Evolutionary conservation across 805 yeast species (phyloP).

Genomic region (Debaryomyces castellii): DNA sequence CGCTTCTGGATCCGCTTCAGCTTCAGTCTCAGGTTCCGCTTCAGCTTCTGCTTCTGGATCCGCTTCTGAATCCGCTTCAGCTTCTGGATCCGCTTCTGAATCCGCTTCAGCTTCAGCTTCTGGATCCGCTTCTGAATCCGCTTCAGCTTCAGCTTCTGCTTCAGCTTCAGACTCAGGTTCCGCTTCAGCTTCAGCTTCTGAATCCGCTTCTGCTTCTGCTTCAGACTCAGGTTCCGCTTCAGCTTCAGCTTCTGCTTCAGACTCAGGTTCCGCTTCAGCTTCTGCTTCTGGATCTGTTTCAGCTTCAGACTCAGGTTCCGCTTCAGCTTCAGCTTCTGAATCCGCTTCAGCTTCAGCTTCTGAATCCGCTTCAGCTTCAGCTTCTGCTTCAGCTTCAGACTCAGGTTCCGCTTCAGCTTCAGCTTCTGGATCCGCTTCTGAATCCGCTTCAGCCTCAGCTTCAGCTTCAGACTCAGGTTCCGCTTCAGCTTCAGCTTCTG

Average conservation of each 20-base stretch:
- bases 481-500: no score
- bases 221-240: slow-evolving; percentile 5
- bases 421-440: not conserved
- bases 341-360: slow-evolving; percentile 17
- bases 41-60: slow-evolving; percentile 11
- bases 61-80: no score
- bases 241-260: not conserved
- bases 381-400: no score
- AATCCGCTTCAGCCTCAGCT: not conserved
- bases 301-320: slow-evolving; percentile 9
- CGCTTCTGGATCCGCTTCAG: slow-evolving; percentile 7
- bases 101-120: slow-evolving; percentile 8
- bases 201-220: not conserved
- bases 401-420: not conserved
- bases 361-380: slow-evolving; percentile 8
- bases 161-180: slow-evolving; percentile 1
- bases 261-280: not conserved
- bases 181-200: not conserved
- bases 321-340: slow-evolving; percentile 37
- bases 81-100: slow-evolving; percentile 10
- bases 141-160: no score
- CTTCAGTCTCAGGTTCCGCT: slow-evolving; percentile 18
- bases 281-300: slow-evolving; percentile 20
- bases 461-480: no score
- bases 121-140: not conserved